Evolutionary conservation across 2,329 filamentous ascomycete genomes (phyloP).

Genomic region (Sclerotinia spermophila): DNA sequence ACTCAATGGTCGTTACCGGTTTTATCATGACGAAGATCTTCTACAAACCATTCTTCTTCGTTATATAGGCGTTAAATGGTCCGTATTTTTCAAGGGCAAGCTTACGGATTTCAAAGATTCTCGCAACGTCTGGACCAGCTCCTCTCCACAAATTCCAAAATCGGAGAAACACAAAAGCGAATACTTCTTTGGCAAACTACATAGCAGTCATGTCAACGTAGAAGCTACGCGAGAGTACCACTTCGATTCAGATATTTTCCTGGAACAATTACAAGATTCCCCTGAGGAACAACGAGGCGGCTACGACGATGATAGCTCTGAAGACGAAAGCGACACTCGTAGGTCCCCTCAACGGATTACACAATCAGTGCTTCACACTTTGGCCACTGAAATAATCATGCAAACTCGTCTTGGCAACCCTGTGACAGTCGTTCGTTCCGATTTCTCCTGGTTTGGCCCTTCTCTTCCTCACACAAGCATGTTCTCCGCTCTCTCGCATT

Average conservation of each 20-base stretch:
- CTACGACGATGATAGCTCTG: conserved; percentile 24
- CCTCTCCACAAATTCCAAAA: conserved; percentile 36
- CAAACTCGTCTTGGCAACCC: conserved; percentile 40
- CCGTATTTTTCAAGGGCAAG: conserved; percentile 42
- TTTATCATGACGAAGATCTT: conserved; percentile 57
- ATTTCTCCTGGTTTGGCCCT: conserved; percentile 57
- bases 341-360: conserved; percentile 48
- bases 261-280: conserved; percentile 49
- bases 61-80: conserved; percentile 50
- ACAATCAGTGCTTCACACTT: conserved; percentile 53
- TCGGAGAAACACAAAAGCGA: conserved; percentile 36
- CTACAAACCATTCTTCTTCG: conserved; percentile 52
- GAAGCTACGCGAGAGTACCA: conserved; percentile 41
- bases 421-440: conserved; percentile 53
- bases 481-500: conserved; percentile 52
- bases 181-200: conserved; percentile 42
- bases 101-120: conserved; percentile 33
- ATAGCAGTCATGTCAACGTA: conserved; percentile 30
- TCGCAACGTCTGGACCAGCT: conserved; percentile 23
- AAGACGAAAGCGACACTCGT: conserved; percentile 30
- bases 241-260: conserved; percentile 49
- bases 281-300: conserved; percentile 35
- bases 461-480: conserved; percentile 58
- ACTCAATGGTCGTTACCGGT: conserved; percentile 55
- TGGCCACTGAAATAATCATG: conserved; percentile 50